Evolutionary conservation across 805 yeast species (phyloP).

Genomic region (Candida qinlingensis): DNA sequence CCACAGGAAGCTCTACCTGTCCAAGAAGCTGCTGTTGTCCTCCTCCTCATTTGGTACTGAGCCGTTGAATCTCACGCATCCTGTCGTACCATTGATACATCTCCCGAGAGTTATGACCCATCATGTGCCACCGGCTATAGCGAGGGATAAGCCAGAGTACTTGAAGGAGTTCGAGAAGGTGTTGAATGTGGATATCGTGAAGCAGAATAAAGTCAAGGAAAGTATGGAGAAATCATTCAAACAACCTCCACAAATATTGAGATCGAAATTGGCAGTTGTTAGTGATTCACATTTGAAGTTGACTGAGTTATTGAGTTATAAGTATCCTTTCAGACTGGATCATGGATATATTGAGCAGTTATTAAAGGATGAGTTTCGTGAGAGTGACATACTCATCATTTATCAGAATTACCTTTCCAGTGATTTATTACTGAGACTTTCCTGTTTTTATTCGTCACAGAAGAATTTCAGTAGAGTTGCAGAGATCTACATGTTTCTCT

Average conservation of each 20-base stretch:
- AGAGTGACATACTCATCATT: background rate
- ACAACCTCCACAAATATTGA: background rate
- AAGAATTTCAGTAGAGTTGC: conserved; percentile 11
- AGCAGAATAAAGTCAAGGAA: background rate
- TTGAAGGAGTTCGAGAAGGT: background rate
- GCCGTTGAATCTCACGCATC: conserved; percentile 6
- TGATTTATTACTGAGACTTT: conserved; percentile 10
- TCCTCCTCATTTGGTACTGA: background rate
- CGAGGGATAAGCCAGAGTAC: background rate
- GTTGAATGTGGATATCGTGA: background rate
- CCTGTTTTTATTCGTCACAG: conserved; percentile 7
- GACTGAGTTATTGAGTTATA: conserved; percentile 7
- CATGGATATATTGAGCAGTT: conserved; percentile 7
- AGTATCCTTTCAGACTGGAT: conserved; percentile 10
- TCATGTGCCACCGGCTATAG: background rate
- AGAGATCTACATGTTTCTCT: conserved; percentile 6
- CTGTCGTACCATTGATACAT: conserved; percentile 4
- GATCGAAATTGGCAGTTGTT: background rate
- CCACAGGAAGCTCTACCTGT: conserved; percentile 1
- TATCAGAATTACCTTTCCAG: background rate
- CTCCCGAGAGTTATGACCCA: background rate
- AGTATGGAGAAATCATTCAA: background rate
- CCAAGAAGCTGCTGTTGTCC: conserved; percentile 1
- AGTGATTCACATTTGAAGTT: conserved; percentile 20
- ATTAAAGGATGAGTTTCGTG: conserved; percentile 8